Base-by-base conservation (phyloP, 805 yeast species). In the Jamesozyma lodderae region DNA sequence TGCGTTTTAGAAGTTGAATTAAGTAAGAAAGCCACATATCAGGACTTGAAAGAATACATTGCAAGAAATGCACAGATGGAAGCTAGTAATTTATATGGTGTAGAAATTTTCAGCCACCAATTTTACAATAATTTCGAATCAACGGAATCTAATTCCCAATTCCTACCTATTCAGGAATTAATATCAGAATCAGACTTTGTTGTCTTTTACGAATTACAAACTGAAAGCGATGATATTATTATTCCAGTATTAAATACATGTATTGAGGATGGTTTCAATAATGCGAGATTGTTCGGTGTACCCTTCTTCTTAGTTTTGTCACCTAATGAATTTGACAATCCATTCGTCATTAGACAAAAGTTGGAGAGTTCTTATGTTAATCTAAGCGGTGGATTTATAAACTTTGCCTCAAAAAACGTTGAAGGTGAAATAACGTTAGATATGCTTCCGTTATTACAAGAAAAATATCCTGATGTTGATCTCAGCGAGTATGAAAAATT, bases 301-400 rank as follows among this genome's bases (percentile, higher is more conserved):
- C 97, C 97, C 2, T 75, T 85, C 48, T 78, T 87, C 47, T 65
- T 87, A 21, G 69, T 77, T 0, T 51, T 86, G 10, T 37, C 69
- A 2, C 63, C 66, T 25, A 67, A 65, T 1, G 90, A 82, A 27
- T 57, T 68, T 4, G 49, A 51, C 3, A 77, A 84, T 18, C 77
- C 72, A 51, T 81, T 79, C 5, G 50, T 57, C 1, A 75, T 87
- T 6, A 62, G 81, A 45, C 53, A 55, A 17, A 81, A 80, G 48
- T 48, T 86, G 21, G 77, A 78, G 38, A 59, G 61, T 27, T 57
- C 62, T 40, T 71, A 68, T 43, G 59, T 58, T n/a, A 72, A 69
- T 41, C 48, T 75, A 5, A 69, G 77, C 17, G 73, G 78, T 18
- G 61, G 62, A 2, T 57, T 49, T 33, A 44, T 47, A 4, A 49